Conservation (phyloP, 2,329 filamentous ascomycete genomes). For the Pestalotiopsis fici region DNA sequence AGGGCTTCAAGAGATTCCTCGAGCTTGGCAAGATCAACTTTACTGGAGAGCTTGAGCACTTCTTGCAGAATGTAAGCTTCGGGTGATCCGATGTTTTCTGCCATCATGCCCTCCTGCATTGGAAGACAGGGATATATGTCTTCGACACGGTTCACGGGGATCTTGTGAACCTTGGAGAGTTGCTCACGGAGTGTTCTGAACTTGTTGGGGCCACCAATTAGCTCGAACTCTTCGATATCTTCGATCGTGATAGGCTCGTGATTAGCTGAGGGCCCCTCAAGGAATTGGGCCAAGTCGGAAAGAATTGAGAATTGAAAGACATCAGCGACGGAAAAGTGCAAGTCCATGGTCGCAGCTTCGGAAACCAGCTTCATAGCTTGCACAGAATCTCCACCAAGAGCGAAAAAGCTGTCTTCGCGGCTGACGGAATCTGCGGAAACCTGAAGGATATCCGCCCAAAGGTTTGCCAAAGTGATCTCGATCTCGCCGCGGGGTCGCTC, state of each 20-base stretch:
- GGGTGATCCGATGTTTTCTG: background rate
- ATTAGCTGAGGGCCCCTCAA: background rate
- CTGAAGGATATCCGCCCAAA: slow-evolving; percentile 8
- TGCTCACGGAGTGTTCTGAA: slow-evolving; percentile 8
- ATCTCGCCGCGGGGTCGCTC: slow-evolving; percentile 1
- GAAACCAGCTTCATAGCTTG: background rate
- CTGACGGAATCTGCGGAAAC: slow-evolving; percentile 1
- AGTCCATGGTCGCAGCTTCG: background rate
- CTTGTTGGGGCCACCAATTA: slow-evolving; percentile 6
- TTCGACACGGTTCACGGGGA: slow-evolving; percentile 6
- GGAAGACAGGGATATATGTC: slow-evolving; percentile 7
- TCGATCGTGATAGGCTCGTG: background rate
- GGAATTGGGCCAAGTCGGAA: slow-evolving; percentile 2
- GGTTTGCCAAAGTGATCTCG: slow-evolving; percentile 1
- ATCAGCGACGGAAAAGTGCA: slow-evolving; percentile 8
- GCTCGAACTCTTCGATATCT: slow-evolving; percentile 7
- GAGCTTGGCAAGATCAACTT: slow-evolving; percentile 1
- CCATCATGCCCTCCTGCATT: slow-evolving; percentile 9
- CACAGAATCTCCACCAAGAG: slow-evolving; percentile 3
- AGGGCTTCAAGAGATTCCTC: background rate
- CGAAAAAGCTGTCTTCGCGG: slow-evolving; percentile 1
- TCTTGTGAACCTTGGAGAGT: background rate
- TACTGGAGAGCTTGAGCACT: slow-evolving; percentile 4
- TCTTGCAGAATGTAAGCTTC: slow-evolving; percentile 9
- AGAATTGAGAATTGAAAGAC: slow-evolving; percentile 6